Evolutionary conservation across 2,329 filamentous ascomycete genomes (phyloP).

Genomic region (Fusarium succisae): DNA sequence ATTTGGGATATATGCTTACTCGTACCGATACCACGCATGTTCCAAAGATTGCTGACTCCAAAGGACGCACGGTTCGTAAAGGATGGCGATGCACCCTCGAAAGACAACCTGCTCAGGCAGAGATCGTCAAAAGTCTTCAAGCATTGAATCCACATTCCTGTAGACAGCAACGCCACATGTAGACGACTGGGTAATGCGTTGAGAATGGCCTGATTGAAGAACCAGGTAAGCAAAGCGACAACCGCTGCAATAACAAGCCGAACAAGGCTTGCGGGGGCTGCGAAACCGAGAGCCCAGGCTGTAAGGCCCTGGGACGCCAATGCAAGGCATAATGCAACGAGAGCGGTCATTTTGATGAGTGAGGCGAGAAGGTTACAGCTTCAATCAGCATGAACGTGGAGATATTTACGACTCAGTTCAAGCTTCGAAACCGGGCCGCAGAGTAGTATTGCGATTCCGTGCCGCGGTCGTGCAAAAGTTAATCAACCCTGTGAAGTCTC

Average conservation of each 20-base stretch:
- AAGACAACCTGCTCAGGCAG: slow-evolving; percentile 11
- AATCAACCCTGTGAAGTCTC: neutral
- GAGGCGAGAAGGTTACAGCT: neutral
- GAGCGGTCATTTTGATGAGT: slow-evolving; percentile 3
- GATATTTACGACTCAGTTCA: neutral
- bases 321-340: slow-evolving; percentile 3
- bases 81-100: neutral
- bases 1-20: slow-evolving; percentile 4
- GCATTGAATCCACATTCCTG: slow-evolving; percentile 33
- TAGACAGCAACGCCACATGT: slow-evolving; percentile 28
- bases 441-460: neutral
- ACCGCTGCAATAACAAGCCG: neutral
- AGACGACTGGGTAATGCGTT: slow-evolving; percentile 13
- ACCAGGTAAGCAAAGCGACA: slow-evolving; percentile 12
- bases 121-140: slow-evolving; percentile 29
- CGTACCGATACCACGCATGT: slow-evolving; percentile 27
- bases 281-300: slow-evolving; percentile 13
- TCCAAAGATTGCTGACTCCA: slow-evolving; percentile 26
- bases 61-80: neutral
- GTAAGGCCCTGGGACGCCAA: slow-evolving; percentile 10
- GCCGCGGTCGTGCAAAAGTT: neutral
- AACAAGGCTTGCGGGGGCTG: neutral
- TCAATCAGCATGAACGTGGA: neutral
- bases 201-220: slow-evolving; percentile 16
- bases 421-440: neutral